These are phyloP conservation scores for Kurtzmaniella fragi DNA, from an alignment of 805 yeast species.

Conservation along the genomic window DNA sequence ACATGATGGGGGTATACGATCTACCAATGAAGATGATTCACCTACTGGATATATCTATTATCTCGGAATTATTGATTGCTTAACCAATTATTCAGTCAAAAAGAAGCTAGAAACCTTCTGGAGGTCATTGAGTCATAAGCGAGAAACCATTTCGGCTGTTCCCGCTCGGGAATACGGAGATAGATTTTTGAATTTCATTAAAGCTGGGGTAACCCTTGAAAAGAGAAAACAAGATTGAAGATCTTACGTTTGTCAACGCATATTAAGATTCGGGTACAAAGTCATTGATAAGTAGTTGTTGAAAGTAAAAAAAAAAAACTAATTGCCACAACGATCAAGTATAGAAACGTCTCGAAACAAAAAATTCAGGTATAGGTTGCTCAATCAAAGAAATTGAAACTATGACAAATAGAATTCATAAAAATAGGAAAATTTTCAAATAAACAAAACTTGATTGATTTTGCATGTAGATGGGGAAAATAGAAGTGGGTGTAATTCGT, in stretches of 20 bases:
- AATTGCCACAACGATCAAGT: no score
- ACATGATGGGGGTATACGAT: conserved; percentile 80
- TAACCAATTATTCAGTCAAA: conserved; percentile 70
- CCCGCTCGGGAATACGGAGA: conserved; percentile 91
- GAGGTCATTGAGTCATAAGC: conserved; percentile 65
- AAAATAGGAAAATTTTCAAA: no score
- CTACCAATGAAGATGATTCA: conserved; percentile 59
- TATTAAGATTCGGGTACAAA: no score
- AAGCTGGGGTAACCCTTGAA: conserved; percentile 17
- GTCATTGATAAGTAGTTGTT: no score
- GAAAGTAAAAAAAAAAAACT: no score
- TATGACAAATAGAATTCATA: no score
- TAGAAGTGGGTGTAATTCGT: no score
- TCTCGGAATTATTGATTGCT: conserved; percentile 89
- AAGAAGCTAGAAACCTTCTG: conserved; percentile 84
- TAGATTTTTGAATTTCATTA: conserved; percentile 72
- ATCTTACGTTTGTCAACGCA: neutral
- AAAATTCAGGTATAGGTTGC: no score
- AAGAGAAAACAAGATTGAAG: conserved; percentile 9
- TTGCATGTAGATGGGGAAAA: no score
- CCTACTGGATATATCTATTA: conserved; percentile 73
- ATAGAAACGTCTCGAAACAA: no score
- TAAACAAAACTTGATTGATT: no score
- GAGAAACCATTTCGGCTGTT: conserved; percentile 75
- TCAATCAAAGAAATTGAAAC: no score